A percentile compares a stretch with the other conserved stretches of the same genome.
phyloP scores from a whole-genome alignment of 768 basidiomycete genomes.

The Suillus luteus region DNA sequence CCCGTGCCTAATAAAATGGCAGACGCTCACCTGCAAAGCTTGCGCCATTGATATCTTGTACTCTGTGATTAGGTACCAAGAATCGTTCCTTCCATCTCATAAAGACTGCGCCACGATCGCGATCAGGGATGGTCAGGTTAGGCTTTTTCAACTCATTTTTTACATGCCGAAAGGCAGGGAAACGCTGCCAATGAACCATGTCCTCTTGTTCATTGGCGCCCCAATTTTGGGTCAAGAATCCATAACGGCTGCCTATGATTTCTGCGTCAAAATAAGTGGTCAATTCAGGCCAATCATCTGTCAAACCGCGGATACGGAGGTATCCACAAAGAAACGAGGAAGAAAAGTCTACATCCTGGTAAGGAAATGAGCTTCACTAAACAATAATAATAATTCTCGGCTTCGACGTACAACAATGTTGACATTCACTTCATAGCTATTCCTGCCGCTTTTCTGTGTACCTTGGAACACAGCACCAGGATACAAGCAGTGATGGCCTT shows the following conservation, averaged over 20 bases:
- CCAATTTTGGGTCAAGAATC: conserved; percentile 89
- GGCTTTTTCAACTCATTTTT: conserved; percentile 79
- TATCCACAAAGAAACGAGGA: conserved; percentile 89
- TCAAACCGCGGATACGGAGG: conserved; percentile 88
- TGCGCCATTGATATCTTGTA: conserved; percentile 92
- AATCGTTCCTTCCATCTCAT: conserved; percentile 98
- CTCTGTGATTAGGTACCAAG: conserved; percentile 91
- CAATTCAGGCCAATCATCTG: conserved; percentile 92
- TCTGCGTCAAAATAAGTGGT: conserved; percentile 98
- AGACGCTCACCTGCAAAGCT: conserved; percentile 82
- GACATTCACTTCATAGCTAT: conserved; percentile 93
- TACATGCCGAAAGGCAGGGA: conserved; percentile 86
- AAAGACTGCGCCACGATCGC: conserved; percentile 82
- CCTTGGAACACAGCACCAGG: conserved; percentile 89
- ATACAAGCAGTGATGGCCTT: conserved; percentile 77
- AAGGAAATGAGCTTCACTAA: conserved; percentile 7
- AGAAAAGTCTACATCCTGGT: conserved; percentile 85
- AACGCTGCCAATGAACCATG: conserved; percentile 91
- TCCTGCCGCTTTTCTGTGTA: conserved; percentile 91
- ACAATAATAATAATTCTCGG: conserved; percentile 10
- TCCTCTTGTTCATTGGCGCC: conserved; percentile 92
- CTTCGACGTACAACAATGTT: conserved; percentile 76
- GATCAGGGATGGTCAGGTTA: conserved; percentile 72
- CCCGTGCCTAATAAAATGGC: conserved; percentile 10
- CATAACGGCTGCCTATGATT: conserved; percentile 88